phyloP scores from a whole-genome alignment of 805 yeast species.

The Jamesozyma lodderae region DNA sequence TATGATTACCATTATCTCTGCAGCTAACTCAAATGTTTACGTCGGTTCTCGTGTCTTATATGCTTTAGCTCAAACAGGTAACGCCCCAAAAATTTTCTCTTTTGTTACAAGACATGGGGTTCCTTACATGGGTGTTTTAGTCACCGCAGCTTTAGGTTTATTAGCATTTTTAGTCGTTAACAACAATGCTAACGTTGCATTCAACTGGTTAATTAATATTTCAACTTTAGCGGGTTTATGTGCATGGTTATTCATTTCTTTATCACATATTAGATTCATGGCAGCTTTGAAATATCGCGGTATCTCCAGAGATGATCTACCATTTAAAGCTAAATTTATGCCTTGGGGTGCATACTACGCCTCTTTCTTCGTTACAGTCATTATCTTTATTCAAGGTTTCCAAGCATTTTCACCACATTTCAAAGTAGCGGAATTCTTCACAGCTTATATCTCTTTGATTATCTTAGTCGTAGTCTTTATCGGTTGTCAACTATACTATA shows the following conservation, averaged over 20 bases:
- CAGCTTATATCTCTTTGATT: constrained; percentile 55
- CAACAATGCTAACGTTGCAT: constrained; percentile 43
- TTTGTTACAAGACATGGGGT: constrained; percentile 49
- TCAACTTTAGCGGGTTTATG: constrained; percentile 60
- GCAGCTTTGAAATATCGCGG: constrained; percentile 49
- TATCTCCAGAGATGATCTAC: constrained; percentile 53
- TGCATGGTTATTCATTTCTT: constrained; percentile 55
- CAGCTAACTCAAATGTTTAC: constrained; percentile 70
- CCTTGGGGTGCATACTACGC: constrained; percentile 60
- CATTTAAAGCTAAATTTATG: constrained; percentile 58
- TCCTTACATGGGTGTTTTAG: constrained; percentile 47
- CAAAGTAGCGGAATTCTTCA: constrained; percentile 48
- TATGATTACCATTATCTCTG: constrained; percentile 56
- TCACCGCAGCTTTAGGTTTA: constrained; percentile 48
- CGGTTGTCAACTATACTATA: constrained; percentile 42
- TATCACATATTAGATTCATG: constrained; percentile 57
- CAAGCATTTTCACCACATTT: constrained; percentile 46
- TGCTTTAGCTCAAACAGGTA: constrained; percentile 49
- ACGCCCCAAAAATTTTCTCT: constrained; percentile 51
- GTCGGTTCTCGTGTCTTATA: constrained; percentile 63
- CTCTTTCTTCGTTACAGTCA: constrained; percentile 40
- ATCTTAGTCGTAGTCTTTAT: constrained; percentile 43
- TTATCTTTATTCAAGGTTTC: constrained; percentile 64
- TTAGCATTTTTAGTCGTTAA: constrained; percentile 49
- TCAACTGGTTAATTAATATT: constrained; percentile 58